Evolutionary conservation across 768 basidiomycete genomes (phyloP).

Genomic region (Solioccasus polychromus): DNA sequence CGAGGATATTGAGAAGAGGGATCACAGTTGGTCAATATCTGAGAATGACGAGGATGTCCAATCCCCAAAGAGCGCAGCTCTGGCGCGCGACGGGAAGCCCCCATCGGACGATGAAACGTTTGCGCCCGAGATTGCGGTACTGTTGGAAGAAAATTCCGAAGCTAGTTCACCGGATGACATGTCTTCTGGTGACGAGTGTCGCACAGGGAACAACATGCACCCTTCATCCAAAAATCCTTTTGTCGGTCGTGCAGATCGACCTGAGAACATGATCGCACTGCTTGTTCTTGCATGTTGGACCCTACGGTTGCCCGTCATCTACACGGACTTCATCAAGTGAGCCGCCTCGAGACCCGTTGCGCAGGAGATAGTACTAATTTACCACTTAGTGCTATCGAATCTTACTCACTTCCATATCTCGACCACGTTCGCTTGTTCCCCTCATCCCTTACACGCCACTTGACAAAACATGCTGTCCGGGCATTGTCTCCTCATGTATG

Average conservation of each 20-base stretch:
- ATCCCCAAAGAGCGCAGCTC: slow-evolving; percentile 9
- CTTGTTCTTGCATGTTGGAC: slow-evolving; percentile 78
- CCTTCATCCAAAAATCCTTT: slow-evolving; percentile 12
- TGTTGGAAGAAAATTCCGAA: slow-evolving; percentile 40
- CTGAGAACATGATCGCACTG: slow-evolving; percentile 58
- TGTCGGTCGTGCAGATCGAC: slow-evolving; percentile 34
- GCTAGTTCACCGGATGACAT: slow-evolving; percentile 30
- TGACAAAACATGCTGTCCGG: slow-evolving; percentile 65
- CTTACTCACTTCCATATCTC: slow-evolving; percentile 77
- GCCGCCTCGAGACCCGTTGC: slow-evolving; percentile 20
- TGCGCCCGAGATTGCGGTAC: slow-evolving; percentile 37
- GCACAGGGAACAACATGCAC: slow-evolving; percentile 4
- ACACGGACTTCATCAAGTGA: slow-evolving; percentile 72
- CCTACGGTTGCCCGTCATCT: slow-evolving; percentile 71
- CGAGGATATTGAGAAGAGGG: slow-evolving; percentile 2
- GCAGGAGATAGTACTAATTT: slow-evolving; percentile 5
- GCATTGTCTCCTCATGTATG: slow-evolving; percentile 69
- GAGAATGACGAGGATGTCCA: slow-evolving; percentile 17
- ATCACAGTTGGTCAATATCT: slow-evolving; percentile 3
- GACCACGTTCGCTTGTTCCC: slow-evolving; percentile 67
- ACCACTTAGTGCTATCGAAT: slow-evolving; percentile 62
- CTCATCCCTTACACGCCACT: slow-evolving; percentile 55
- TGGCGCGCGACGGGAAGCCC: slow-evolving; percentile 5
- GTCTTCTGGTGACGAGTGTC: slow-evolving; percentile 14
- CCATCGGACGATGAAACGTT: slow-evolving; percentile 23